These are phyloP conservation scores for Phytophthora sp. DNA, from an alignment of 352 stramenopile genomes.

Conservation along the genomic window DNA sequence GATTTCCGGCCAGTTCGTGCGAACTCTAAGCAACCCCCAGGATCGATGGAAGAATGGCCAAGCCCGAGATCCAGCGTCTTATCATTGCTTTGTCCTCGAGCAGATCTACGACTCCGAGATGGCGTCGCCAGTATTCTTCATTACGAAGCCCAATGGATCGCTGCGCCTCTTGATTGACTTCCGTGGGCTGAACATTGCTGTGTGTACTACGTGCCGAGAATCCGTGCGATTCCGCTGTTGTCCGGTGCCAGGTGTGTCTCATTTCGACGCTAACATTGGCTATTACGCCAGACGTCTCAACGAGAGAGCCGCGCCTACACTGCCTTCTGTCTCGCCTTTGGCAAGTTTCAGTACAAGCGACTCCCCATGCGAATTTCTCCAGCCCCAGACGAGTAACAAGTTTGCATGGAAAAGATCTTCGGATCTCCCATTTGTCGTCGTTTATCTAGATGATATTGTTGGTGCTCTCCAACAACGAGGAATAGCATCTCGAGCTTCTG, in stretches of 20 bases:
- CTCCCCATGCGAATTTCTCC: neutral
- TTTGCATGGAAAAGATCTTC: neutral
- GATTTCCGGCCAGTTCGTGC: neutral
- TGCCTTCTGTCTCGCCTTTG: neutral
- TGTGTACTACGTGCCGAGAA: neutral
- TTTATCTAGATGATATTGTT: neutral
- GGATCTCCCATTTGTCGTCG: neutral
- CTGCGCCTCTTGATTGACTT: too few relatives aligned
- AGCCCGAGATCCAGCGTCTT: neutral
- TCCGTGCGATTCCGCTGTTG: neutral
- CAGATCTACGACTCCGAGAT: neutral
- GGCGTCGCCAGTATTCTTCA: neutral
- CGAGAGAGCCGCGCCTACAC: neutral
- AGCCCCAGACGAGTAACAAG: neutral
- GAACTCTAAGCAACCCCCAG: neutral
- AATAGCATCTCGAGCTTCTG: neutral
- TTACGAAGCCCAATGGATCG: neutral
- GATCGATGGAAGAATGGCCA: neutral
- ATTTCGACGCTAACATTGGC: neutral
- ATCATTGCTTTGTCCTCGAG: neutral
- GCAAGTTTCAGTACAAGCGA: constrained; percentile 1
- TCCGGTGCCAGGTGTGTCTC: neutral
- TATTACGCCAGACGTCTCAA: neutral
- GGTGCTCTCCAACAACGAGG: neutral
- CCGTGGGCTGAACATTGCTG: too few relatives aligned